Conservation (phyloP, 2,329 filamentous ascomycete species). For the Stemphylium vesicarium region DNA sequence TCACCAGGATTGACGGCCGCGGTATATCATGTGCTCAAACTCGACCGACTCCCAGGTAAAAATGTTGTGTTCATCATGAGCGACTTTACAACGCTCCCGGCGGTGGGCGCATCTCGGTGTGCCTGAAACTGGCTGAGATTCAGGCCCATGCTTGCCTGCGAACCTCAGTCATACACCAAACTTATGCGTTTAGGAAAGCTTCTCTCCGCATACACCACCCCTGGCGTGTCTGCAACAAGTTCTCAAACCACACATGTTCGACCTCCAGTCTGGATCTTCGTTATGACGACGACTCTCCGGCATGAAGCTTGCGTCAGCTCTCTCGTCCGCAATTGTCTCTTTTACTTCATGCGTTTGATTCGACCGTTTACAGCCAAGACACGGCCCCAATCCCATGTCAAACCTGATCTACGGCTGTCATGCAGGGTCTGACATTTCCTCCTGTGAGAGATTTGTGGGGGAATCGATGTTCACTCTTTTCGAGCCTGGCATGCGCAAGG, state of each 20-base stretch:
- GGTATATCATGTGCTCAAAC: too few species aligned
- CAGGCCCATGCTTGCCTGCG: slow-evolving; percentile 29
- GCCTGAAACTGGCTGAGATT: slow-evolving; percentile 45
- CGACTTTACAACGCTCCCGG: neutral
- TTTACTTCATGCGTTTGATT: slow-evolving; percentile 43
- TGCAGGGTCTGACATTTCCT: slow-evolving; percentile 25
- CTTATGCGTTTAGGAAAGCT: slow-evolving; percentile 46
- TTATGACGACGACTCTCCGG: slow-evolving; percentile 25
- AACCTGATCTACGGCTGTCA: slow-evolving; percentile 24
- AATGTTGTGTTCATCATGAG: neutral
- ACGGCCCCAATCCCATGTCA: slow-evolving; percentile 22
- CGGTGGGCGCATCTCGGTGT: slow-evolving; percentile 16
- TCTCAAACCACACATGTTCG: slow-evolving; percentile 45
- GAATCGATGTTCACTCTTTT: slow-evolving; percentile 21
- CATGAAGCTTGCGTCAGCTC: slow-evolving; percentile 26
- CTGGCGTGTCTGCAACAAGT: slow-evolving; percentile 41
- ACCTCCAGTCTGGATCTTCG: slow-evolving; percentile 28
- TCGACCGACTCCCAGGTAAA: too few species aligned
- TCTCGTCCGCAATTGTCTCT: slow-evolving; percentile 15
- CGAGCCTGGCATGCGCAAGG: slow-evolving; percentile 28
- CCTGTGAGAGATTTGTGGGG: slow-evolving; percentile 41
- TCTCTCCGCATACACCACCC: slow-evolving; percentile 27
- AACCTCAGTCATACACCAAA: slow-evolving; percentile 41
- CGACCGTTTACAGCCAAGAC: slow-evolving; percentile 35
- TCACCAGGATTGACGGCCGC: too few species aligned